A percentile compares a stretch with the other conserved stretches of the same genome.
phyloP scores from a whole-genome alignment of 371 early-diverging fungal species.

The Actinomortierella ambigua region DNA sequence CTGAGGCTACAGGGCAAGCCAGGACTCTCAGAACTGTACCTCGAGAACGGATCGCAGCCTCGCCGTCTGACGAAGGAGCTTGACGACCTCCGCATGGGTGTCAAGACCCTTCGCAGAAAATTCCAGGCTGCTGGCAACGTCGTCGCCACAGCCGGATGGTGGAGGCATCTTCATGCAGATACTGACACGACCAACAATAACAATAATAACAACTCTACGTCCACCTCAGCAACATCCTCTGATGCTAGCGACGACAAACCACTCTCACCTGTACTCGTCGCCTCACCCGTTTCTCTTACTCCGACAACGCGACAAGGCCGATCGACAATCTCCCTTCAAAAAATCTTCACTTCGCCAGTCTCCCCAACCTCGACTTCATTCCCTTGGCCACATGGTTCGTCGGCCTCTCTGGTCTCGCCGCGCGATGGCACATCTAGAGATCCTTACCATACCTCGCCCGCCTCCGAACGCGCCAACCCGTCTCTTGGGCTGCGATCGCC shows the following conservation, averaged over 20 bases:
- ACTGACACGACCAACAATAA: constrained; percentile 11
- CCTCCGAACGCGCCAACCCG: constrained; percentile 26
- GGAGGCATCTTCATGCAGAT: constrained; percentile 28
- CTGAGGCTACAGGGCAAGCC: constrained; percentile 43
- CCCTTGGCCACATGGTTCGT: constrained; percentile 21
- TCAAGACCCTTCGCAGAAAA: constrained; percentile 38
- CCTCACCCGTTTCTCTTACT: not conserved
- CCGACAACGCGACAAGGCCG: not conserved
- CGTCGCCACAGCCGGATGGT: constrained; percentile 39
- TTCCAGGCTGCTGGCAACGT: constrained; percentile 40
- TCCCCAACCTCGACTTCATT: constrained; percentile 15
- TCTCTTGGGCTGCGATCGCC: constrained; percentile 31
- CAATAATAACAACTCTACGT: too few relatives aligned
- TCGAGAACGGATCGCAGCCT: constrained; percentile 25
- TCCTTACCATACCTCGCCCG: constrained; percentile 11
- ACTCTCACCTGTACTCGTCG: not conserved
- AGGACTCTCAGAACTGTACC: constrained; percentile 26
- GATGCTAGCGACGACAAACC: not conserved
- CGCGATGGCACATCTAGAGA: constrained; percentile 6
- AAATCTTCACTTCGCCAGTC: constrained; percentile 23
- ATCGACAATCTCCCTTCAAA: constrained; percentile 10
- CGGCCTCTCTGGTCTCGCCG: constrained; percentile 1
- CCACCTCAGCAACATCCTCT: not conserved
- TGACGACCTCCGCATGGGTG: constrained; percentile 44
- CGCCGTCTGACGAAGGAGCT: constrained; percentile 21